Evolutionary conservation across 1,139 yeast genomes (phyloP).

Genomic region (Taiozyma sp.): DNA sequence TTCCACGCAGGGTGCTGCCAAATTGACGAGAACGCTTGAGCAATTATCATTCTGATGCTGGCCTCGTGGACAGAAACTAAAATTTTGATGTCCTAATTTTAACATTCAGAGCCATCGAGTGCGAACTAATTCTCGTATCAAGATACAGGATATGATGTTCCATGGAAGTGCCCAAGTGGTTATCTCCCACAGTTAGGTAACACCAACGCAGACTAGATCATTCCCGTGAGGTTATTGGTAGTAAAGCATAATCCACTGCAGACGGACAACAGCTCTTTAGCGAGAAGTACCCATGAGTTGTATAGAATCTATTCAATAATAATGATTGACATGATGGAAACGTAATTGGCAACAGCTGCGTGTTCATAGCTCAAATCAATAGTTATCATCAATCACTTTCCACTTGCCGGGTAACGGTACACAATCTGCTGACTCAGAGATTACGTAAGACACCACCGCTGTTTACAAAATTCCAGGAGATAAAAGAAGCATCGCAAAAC

Average conservation of each 20-base stretch:
- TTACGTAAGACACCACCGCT: not conserved
- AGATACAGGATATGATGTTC: too few species aligned
- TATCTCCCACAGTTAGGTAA: too few species aligned
- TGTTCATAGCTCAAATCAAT: not conserved
- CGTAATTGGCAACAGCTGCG: not conserved
- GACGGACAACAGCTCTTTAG: too few species aligned
- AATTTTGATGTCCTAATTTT: too few species aligned
- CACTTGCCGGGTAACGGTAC: not conserved
- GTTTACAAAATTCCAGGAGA: not conserved
- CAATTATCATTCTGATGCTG: constrained; percentile 44
- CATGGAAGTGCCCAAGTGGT: too few species aligned
- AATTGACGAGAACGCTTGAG: constrained; percentile 59
- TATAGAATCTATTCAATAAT: not conserved
- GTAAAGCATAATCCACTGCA: too few species aligned
- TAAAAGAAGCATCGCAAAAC: not conserved
- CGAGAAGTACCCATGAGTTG: not conserved
- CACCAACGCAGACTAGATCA: too few species aligned
- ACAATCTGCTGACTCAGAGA: not conserved
- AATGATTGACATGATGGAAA: not conserved
- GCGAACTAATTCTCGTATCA: too few species aligned
- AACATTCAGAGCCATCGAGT: too few species aligned
- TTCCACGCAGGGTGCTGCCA: constrained; percentile 61
- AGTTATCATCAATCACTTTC: too few species aligned
- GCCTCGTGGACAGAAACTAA: not conserved
- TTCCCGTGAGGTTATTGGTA: too few species aligned